Conservation (phyloP, 352 stramenopile species). For the Pythium sukuiense region DNA sequence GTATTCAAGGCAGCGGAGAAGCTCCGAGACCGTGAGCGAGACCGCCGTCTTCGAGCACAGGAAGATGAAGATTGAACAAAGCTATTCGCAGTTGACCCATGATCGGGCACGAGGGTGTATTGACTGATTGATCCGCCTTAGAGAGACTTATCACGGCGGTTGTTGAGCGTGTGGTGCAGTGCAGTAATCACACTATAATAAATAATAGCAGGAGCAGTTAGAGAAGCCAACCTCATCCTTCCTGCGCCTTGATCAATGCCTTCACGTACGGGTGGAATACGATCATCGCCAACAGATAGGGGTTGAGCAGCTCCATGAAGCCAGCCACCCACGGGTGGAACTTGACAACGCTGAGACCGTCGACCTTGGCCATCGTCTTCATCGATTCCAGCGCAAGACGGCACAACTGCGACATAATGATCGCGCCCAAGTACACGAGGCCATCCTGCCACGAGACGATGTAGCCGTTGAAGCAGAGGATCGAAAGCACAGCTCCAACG, state of each 20-base stretch:
- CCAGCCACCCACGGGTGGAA: conserved; percentile 28
- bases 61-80: conserved; percentile 18
- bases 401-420: conserved; percentile 23
- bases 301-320: conserved; percentile 53
- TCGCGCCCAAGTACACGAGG: conserved; percentile 15
- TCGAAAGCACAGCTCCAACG: conserved; percentile 22
- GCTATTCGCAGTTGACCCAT: not conserved
- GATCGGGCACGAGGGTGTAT: not conserved
- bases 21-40: conserved; percentile 34
- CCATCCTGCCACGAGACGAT: conserved; percentile 15
- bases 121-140: not conserved
- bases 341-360: conserved; percentile 4
- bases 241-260: conserved; percentile 33
- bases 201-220: conserved; percentile 11
- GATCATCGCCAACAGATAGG: conserved; percentile 62
- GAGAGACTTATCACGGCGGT: not conserved
- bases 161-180: conserved; percentile 9
- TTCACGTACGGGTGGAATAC: conserved; percentile 68
- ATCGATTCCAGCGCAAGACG: conserved; percentile 43
- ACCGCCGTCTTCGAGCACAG: conserved; percentile 10
- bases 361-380: conserved; percentile 40
- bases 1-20: conserved; percentile 80
- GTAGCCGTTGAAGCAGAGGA: conserved; percentile 20
- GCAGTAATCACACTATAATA: conserved; percentile 14
- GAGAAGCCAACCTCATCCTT: not conserved